Evolutionary conservation across 306 rosid genomes (phyloP), one percentile per base, ranked within the genome.

Genomic region (Quercus ilex): DNA sequence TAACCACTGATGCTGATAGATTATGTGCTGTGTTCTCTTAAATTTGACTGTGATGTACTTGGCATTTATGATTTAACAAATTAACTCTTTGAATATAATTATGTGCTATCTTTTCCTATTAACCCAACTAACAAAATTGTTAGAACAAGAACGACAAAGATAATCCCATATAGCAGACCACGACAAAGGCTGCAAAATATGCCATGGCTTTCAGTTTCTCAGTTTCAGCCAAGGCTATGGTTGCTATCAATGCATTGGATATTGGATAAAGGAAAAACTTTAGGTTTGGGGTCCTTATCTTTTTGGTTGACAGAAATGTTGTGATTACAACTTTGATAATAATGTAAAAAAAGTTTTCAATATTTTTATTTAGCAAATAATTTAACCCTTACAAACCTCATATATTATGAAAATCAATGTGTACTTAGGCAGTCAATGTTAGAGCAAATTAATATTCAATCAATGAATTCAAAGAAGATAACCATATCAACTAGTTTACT

Each of bases 1-100:
- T 35, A 75, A 73, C 78, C n/a, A 23, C 28, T 4, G 64, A 33
- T 75, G 83, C 76, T 74, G 85, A 81, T 73, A 68, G 79, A 80
- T 53, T 19, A 10, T 68, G 74, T 28, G 64, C 7, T 71, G 43
- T 55, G 5, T 63, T 35, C 35, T 35, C 46, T 41, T 41, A 2
- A 2, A 8, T 8, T 60, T 62, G 77, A 55, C 76, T 70, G 78
- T 76, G 74, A 82, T 78, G 52, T 82, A 11, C 73, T 73, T 77
- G 63, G 71, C 43, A 46, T 57, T 74, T 25, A 25, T 25, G 26
- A 25, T 25, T 25, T 77, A 41, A 41, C 2, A 41, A 41, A 41
- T 41, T 41, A 58, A 68, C 14, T 19, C 52, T 19, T 26, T 51
- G 8, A 31, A 25, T n/a, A 68, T 5, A 35, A 7, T 68, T 49